Evolutionary conservation across 2,329 filamentous ascomycete genomes (phyloP), one percentile per base, ranked within the genome.

Genomic region (Exophiala oligosperma): DNA sequence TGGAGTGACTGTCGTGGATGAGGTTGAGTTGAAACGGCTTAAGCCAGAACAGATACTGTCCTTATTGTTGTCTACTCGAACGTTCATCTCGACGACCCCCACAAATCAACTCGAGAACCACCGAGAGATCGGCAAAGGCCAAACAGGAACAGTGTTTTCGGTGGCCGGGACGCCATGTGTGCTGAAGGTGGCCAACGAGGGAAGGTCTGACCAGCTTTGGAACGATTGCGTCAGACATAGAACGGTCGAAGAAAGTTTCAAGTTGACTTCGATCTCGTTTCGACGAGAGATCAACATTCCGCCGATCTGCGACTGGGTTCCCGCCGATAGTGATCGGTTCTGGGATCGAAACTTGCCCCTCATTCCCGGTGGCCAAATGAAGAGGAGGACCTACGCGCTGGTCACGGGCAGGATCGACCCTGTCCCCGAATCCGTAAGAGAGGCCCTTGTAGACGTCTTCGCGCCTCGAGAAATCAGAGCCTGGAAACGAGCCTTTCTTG

Each of bases 141-240:
- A 58, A 28, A 41, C 41, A 32, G 55, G 55, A 11, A 49, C 41
- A 17, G 35, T 58, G 4, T 53, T 23, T 23, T 35, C 49, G 21
- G 12, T 48, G 9, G 35, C 50, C 35, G 55, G 41, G 24, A 44
- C 37, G 3, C 14, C 2, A 29, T 2, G 43, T 0, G 50, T 54
- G 4, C 24, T 53, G 14, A 54, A 58, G 50, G 43, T 43, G 12
- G 28, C 17, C 24, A 54, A 58, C 38, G 12, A 38, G 17, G 43
- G 32, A 29, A 58, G 37, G 32, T 14, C 28, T 12, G 43, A 54
- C n/a, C 49, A 53, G 41, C 28, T 54, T 14, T 49, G 26, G 26
- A 58, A 58, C 14, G 55, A 58, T 28, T 54, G 24, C 28, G 43
- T 41, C n/a, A 28, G 40, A 14, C 55, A 58, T 28, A 26, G 23